Evolutionary conservation across 768 basidiomycete species (phyloP).

Genomic region (Gloeopeniophorella convolvens): DNA sequence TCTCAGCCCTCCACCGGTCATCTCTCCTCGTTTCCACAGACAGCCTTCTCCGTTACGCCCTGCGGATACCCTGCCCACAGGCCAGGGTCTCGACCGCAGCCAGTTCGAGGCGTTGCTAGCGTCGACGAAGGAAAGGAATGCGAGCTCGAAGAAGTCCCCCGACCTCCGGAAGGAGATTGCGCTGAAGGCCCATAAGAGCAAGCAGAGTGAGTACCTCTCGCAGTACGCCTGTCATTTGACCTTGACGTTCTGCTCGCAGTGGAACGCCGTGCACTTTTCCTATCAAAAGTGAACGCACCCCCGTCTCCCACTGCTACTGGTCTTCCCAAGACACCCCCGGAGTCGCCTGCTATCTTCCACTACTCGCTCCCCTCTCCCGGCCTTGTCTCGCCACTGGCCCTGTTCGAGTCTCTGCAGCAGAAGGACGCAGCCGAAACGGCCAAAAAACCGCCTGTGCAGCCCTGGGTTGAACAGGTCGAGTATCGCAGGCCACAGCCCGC

Average conservation of each 20-base stretch:
- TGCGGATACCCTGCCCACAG: constrained; percentile 28
- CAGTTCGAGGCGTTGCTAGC: constrained; percentile 60
- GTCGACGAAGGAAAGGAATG: constrained; percentile 52
- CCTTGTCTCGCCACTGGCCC: constrained; percentile 52
- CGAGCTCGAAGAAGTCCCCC: constrained; percentile 38
- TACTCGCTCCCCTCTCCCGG: constrained; percentile 65
- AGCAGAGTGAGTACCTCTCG: constrained; percentile 50
- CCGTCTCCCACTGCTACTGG: constrained; percentile 52
- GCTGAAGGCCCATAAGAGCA: constrained; percentile 62
- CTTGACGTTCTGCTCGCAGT: too few relatives aligned
- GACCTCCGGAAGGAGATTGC: constrained; percentile 73
- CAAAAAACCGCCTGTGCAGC: constrained; percentile 25
- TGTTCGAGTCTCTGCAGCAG: constrained; percentile 43
- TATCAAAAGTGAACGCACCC: constrained; percentile 65
- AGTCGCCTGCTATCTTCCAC: constrained; percentile 64
- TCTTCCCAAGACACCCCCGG: constrained; percentile 59
- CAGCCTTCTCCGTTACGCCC: constrained; percentile 48
- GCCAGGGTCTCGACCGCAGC: constrained; percentile 54
- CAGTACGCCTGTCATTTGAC: too few relatives aligned
- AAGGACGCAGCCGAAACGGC: constrained; percentile 16
- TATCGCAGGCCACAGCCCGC: constrained; percentile 32
- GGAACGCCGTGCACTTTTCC: constrained; percentile 68
- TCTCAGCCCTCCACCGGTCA: constrained; percentile 49
- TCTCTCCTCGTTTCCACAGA: constrained; percentile 35
- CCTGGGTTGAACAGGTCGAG: constrained; percentile 66